Percentiles rank a stretch among this genome's conserved stretches.
These are phyloP conservation scores for Lignosus rhinocerotis DNA, from an alignment of 1,284 basidiomycete species.

Conservation along the genomic window DNA sequence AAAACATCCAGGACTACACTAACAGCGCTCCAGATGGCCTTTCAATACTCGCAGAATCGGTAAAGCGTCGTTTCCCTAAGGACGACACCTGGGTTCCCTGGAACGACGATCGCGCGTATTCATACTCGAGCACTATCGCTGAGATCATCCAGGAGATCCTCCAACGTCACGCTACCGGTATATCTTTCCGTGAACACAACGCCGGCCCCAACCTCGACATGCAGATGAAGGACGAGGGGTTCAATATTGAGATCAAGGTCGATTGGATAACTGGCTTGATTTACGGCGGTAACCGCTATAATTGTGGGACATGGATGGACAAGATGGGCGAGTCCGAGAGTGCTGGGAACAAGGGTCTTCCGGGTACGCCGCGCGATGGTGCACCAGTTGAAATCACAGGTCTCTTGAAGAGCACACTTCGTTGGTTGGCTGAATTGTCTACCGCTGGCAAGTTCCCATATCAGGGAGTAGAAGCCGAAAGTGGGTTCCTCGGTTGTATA, in stretches of 20 bases:
- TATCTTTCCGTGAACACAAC: constrained; percentile 94
- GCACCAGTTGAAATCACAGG: constrained; percentile 96
- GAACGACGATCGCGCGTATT: constrained; percentile 85
- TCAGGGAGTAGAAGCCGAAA: constrained; percentile 80
- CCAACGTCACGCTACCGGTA: constrained; percentile 91
- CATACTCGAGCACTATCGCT: constrained; percentile 80
- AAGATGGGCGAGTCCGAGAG: constrained; percentile 93
- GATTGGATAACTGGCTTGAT: constrained; percentile 95
- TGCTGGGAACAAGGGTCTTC: constrained; percentile 92
- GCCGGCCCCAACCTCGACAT: constrained; percentile 94
- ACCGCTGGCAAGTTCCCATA: constrained; percentile 79
- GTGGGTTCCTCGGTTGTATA: constrained; percentile 49
- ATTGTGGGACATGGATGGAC: constrained; percentile 96
- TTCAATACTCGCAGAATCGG: constrained; percentile 76
- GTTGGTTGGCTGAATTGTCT: constrained; percentile 81
- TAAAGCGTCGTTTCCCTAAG: constrained; percentile 90
- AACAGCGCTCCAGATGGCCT: constrained; percentile 84
- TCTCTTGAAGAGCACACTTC: constrained; percentile 87
- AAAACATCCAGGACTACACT: constrained; percentile 96
- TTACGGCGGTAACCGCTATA: constrained; percentile 83
- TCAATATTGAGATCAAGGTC: constrained; percentile 91
- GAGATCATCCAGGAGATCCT: constrained; percentile 96
- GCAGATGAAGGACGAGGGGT: constrained; percentile 93
- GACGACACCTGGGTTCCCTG: constrained; percentile 94
- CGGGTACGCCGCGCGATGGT: constrained; percentile 94